Evolutionary conservation across 768 basidiomycete species (phyloP), one percentile per base, ranked within the genome.

Genomic region (Infundibulicybe gibba): DNA sequence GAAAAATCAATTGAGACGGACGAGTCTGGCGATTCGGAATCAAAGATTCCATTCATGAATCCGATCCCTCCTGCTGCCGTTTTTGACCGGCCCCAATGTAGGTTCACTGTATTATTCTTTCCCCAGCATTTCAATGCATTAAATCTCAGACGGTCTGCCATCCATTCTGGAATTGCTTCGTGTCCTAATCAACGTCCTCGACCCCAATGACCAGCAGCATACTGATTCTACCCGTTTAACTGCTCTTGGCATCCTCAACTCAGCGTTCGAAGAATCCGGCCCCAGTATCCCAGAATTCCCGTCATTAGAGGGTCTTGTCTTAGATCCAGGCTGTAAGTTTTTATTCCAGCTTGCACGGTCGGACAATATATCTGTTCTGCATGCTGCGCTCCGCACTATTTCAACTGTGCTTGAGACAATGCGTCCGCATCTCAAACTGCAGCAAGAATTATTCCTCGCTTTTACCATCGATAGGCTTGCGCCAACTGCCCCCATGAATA

Each of bases 271-370:
- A 63, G 81, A 85, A 43, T 81, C 91, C 15, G 94, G 94, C 6
- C 63, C 76, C 6, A 78, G 75, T 35, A 80, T 99, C 45, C 81
- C 84, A 19, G 70, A 78, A 20, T 97, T 87, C 63, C 81, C 87
- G 6, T 90, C 90, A 6, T 70, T 98, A 31, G 71, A 82, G 42
- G 72, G 76, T 20, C 81, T 97, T 46, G 72, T 97, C 31, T 68
- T 89, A 12, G 95, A 99, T 60, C 76, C 87, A 41, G 94, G 90
- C 0, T 98, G 95, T 76, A 94, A 95, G 69, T 94, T 88, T 60
- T 81, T 99, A 30, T 97, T 99, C 75, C 94, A 97, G 68, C 81
- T 99, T 32, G 94, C 93, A 16, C 82, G 94, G 32, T 94, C 93
- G 2, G 94, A 97, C 52, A 89, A 90, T 49, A 76, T 80, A 8